Evolutionary conservation across 768 basidiomycete species (phyloP).

Genomic region (Termitomyces sp.): DNA sequence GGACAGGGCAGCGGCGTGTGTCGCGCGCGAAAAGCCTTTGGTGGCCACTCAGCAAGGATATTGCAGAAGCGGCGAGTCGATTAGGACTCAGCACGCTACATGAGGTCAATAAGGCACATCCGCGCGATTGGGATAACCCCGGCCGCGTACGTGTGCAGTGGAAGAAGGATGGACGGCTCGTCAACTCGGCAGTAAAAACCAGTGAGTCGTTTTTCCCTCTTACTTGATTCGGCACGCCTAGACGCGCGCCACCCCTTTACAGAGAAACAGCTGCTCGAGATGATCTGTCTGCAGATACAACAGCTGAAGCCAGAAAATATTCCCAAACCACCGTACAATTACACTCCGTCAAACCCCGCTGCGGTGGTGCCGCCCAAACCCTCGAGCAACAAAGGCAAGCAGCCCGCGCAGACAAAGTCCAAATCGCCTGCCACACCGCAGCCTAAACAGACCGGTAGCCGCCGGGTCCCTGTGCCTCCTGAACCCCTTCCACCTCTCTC

Average conservation of each 20-base stretch:
- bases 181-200: slow-evolving; percentile 68
- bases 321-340: slow-evolving; percentile 61
- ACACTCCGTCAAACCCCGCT: slow-evolving; percentile 22
- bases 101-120: slow-evolving; percentile 88
- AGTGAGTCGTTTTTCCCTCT: slow-evolving; percentile 47
- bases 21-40: slow-evolving; percentile 75
- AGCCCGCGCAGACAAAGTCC: slow-evolving; percentile 40
- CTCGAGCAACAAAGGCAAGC: slow-evolving; percentile 48
- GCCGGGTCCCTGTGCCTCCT: slow-evolving; percentile 69
- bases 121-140: slow-evolving; percentile 97
- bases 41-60: slow-evolving; percentile 95
- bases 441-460: slow-evolving; percentile 28
- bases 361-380: slow-evolving; percentile 26
- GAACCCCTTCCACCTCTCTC: slow-evolving; percentile 70
- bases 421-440: slow-evolving; percentile 34
- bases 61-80: slow-evolving; percentile 76
- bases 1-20: slow-evolving; percentile 79
- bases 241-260: slow-evolving; percentile 7
- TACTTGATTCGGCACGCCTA: neutral
- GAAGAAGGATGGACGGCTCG: slow-evolving; percentile 72
- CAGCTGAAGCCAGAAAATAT: slow-evolving; percentile 64
- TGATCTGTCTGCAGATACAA: slow-evolving; percentile 73
- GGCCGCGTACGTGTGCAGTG: slow-evolving; percentile 91
- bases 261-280: slow-evolving; percentile 81
- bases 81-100: slow-evolving; percentile 80